A percentile compares a stretch with the other conserved stretches of the same genome.
These are phyloP conservation scores for Clathrus columnatus DNA, from an alignment of 768 basidiomycete genomes.

Conservation along the genomic window DNA sequence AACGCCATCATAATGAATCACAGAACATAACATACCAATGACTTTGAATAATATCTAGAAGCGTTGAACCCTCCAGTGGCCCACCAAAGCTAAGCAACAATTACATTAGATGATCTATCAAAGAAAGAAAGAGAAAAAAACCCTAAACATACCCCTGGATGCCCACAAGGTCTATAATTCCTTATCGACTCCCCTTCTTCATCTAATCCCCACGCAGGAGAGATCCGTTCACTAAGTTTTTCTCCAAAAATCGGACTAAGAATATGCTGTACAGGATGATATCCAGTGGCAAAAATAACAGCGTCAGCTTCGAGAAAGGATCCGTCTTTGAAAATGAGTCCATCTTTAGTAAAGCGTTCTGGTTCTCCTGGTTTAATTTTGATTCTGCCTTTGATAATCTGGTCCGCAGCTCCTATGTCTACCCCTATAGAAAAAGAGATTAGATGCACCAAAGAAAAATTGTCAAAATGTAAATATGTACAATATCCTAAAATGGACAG, in stretches of 20 bases:
- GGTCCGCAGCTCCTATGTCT: constrained; percentile 10
- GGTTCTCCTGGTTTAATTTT: constrained; percentile 12
- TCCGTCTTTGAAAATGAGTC: constrained; percentile 12
- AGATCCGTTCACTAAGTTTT: constrained; percentile 24
- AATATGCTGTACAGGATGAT: constrained; percentile 23
- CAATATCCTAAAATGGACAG: neutral
- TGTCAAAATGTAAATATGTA: neutral
- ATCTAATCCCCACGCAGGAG: constrained; percentile 31
- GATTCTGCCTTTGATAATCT: constrained; percentile 11
- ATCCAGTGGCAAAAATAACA: constrained; percentile 22
- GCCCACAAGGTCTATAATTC: constrained; percentile 32
- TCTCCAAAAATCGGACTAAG: constrained; percentile 28
- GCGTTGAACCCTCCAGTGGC: constrained; percentile 26
- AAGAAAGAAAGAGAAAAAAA: no score
- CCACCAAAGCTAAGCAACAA: constrained; percentile 5
- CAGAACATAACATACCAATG: constrained; percentile 22
- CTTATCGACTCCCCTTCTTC: constrained; percentile 32
- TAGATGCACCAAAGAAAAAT: neutral
- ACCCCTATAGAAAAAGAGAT: constrained; percentile 1
- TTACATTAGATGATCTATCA: neutral
- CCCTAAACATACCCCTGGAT: constrained; percentile 28
- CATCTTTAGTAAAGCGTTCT: neutral
- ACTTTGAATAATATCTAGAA: constrained; percentile 29
- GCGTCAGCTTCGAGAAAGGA: constrained; percentile 11
- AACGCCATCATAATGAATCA: neutral